These are phyloP conservation scores for Alternaria novae-zelandiae DNA, from an alignment of 2,329 filamentous ascomycete genomes.

Conservation along the genomic window DNA sequence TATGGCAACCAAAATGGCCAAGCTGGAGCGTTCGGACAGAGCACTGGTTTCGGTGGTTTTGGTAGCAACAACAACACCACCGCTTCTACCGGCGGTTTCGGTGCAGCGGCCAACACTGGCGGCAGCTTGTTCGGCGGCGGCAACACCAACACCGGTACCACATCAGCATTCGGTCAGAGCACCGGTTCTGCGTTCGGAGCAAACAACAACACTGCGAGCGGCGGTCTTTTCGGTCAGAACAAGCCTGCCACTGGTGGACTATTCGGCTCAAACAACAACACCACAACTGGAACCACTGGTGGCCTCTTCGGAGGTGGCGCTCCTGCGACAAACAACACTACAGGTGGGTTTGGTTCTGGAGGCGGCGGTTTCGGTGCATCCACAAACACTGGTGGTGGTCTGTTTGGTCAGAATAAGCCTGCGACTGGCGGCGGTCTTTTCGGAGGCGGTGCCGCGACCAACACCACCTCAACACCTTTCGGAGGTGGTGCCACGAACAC, in stretches of 20 bases:
- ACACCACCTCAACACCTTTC: constrained; percentile 34
- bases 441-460: constrained; percentile 34
- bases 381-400: constrained; percentile 40
- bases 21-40: constrained; percentile 79
- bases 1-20: constrained; percentile 84
- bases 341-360: constrained; percentile 29
- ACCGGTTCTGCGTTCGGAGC: constrained; percentile 37
- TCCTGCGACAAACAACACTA: constrained; percentile 29
- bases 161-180: constrained; percentile 44
- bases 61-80: constrained; percentile 45
- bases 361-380: constrained; percentile 46
- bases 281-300: constrained; percentile 34
- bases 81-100: constrained; percentile 54
- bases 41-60: constrained; percentile 61
- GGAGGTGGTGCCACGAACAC: constrained; percentile 36
- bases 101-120: constrained; percentile 50
- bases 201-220: constrained; percentile 35
- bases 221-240: constrained; percentile 44
- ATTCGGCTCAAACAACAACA: constrained; percentile 47
- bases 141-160: constrained; percentile 38
- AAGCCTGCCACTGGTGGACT: constrained; percentile 45
- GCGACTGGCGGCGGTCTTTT: constrained; percentile 44
- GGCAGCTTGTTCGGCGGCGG: constrained; percentile 54
- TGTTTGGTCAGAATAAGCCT: constrained; percentile 58
- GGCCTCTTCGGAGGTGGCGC: constrained; percentile 46